Evolutionary conservation across 176 grass and related monocot genomes (phyloP).

Genomic region (Pontederia crassipes): DNA sequence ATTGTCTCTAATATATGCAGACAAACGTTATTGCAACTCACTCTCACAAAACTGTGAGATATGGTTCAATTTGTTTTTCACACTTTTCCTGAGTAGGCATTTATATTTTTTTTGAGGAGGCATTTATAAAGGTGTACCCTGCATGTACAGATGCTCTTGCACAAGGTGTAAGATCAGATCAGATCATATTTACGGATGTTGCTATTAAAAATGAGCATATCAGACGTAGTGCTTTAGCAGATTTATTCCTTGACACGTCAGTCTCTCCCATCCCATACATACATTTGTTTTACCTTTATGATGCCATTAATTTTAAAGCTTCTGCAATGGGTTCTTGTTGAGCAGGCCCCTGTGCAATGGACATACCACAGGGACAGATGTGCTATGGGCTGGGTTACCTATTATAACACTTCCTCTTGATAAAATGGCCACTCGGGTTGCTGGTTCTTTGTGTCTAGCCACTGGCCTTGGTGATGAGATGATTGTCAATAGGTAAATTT

Average conservation of each 20-base stretch:
- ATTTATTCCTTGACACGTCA: slow-evolving; percentile 88
- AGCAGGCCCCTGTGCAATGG: slow-evolving; percentile 79
- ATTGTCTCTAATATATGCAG: no score
- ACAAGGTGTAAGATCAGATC: slow-evolving; percentile 58
- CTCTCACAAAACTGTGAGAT: no score
- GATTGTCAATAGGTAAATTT: slow-evolving; percentile 58
- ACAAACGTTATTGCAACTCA: no score
- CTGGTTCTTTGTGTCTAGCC: slow-evolving; percentile 68
- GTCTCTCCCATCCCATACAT: slow-evolving; percentile 10
- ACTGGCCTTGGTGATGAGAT: slow-evolving; percentile 78
- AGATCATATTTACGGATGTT: slow-evolving; percentile 91
- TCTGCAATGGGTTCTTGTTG: not conserved
- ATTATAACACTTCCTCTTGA: slow-evolving; percentile 80
- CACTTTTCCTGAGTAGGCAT: no score
- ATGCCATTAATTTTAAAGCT: not conserved
- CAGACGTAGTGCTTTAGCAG: slow-evolving; percentile 63
- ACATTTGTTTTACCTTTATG: slow-evolving; percentile 1
- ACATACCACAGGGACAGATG: slow-evolving; percentile 81
- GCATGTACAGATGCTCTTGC: slow-evolving; percentile 54
- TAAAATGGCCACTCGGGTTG: slow-evolving; percentile 93
- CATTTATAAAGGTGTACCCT: no score
- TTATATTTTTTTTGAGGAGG: no score
- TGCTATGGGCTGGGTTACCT: slow-evolving; percentile 82
- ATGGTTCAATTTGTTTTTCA: no score
- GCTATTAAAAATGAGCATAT: slow-evolving; percentile 91